Base-by-base conservation (phyloP, 78 protist genomes). In the Bigelowiella natans region DNA sequence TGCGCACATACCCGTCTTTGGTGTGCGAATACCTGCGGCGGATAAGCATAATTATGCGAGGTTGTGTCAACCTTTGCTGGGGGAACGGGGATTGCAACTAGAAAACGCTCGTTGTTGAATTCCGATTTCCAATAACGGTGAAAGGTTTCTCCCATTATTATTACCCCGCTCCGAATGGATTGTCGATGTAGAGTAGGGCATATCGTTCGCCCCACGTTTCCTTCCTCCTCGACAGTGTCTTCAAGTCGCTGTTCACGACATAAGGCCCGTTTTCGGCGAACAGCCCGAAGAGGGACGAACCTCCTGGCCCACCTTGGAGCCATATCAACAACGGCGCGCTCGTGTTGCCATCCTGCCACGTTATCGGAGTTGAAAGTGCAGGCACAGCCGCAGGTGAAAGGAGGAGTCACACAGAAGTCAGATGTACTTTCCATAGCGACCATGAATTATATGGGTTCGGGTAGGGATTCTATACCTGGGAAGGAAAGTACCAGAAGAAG, bases 191-290 rank as follows among this genome's bases (percentile, higher is more conserved):
- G n/a, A 85, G 82, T 18, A 85, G 11, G 88, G 31, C 37, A 85
- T 36, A 85, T 11, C 28, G 11, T 11, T 85, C 28, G 37, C 82
- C 37, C 88, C 88, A 85, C 40, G 88, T 30, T 26, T 28, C n/a
- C 37, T 30, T 30, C 37, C 37, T 82, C 34, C 82, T 64, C 84
- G 92, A 91, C 1, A 88, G 84, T 86, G 88, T 87, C 0, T 92
- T 88, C 36, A 88, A 82, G 85, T 93, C 88, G 11, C 39, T 37
- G 0, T 85, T 39, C 1, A 93, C 40, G 30, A 63, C 38, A 11
- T 36, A 93, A 64, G 94, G 94, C 3, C 94, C 94, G 34, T 39
- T 91, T 26, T 93, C 94, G 82, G 37, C 39, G 73, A 93, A 93
- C 40, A 91, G 39, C 34, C 89, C 88, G 92, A 91, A 87, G 18